Base-by-base conservation (phyloP, 2,329 filamentous ascomycete species). In the Pseudocercospora fijiensis region DNA sequence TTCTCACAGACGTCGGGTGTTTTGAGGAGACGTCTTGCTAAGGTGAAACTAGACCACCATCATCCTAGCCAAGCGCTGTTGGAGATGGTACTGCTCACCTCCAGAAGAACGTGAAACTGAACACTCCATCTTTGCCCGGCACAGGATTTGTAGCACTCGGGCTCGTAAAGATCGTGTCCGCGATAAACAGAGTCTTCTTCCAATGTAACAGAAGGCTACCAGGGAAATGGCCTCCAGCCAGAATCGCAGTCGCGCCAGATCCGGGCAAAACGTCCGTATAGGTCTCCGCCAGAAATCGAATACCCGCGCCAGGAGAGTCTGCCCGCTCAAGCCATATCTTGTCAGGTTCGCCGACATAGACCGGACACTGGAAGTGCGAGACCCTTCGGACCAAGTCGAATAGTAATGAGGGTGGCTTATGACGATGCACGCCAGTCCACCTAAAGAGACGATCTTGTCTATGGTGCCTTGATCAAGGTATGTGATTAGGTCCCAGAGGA, bases 401-500 rank as follows among this genome's bases (percentile, higher is more conserved):
- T 90, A 94, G 77, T 90, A 94, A 74, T 94, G 90, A 49, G 90
- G 91, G 76, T 94, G 65, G 88, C 68, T 69, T 60, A 74, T 73
- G 0, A 81, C 86, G 52, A 94, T 92, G 0, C 43, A 62, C 22
- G 43, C 52, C 13, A 56, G 16, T 28, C 61, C 61, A 6, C 61
- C 61, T 5, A 60, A 51, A 7, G 28, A 18, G 0, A 28, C 24
- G 22, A 65, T 61, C 45, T 66, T 64, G 0, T 76, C 73, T 0
- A 90, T 76, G 0, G 90, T 92, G 4, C 81, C 81, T 1, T 82
- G 77, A 73, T 92, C 88, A 1, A 94, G 77, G 66, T 86, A 85
- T 0, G 89, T 83, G 60, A 94, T 79, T 63, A 89, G 86, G 76
- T 94, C 90, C 90, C 90, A 95, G 2, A 94, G 83, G 1, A 94